A percentile compares a stretch with the other conserved stretches of the same genome.
These are phyloP conservation scores for Colletotrichum lentis DNA, from an alignment of 2,329 filamentous ascomycete genomes.

Conservation along the genomic window DNA sequence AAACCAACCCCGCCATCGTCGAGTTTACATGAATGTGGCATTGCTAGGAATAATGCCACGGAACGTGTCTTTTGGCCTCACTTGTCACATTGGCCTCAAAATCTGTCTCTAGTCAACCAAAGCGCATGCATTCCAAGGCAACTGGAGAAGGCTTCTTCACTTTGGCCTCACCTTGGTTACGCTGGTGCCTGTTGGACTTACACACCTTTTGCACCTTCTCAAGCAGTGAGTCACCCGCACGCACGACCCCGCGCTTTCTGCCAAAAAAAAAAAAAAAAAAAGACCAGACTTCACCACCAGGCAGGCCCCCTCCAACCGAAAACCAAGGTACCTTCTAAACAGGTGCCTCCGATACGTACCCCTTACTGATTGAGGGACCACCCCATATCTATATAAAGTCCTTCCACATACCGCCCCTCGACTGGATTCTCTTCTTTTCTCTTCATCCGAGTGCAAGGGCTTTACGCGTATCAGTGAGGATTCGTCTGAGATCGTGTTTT, in stretches of 20 bases:
- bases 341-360: constrained; percentile 25
- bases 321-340: background rate
- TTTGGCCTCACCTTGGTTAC: background rate
- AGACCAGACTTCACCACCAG: background rate
- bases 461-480: constrained; percentile 87
- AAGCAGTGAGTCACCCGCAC: constrained; percentile 34
- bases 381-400: constrained; percentile 35
- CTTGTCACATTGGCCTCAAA: constrained; percentile 8
- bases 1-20: constrained; percentile 16
- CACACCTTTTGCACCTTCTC: background rate
- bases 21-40: background rate
- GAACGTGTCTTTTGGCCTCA: constrained; percentile 14
- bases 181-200: background rate
- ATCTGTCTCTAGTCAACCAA: background rate
- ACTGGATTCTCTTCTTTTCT: constrained; percentile 47
- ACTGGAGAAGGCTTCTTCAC: background rate
- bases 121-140: background rate
- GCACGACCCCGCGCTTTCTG: constrained; percentile 25
- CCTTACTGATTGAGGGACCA: constrained; percentile 26
- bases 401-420: constrained; percentile 1
- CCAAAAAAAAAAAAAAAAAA: background rate
- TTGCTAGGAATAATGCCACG: background rate
- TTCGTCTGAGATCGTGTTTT: constrained; percentile 87
- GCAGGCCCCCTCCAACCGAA: background rate
- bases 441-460: constrained; percentile 75